Percentiles rank a stretch among this genome's conserved stretches.
phyloP scores from a whole-genome alignment of 768 basidiomycete species.

The Auricularia cornea region DNA sequence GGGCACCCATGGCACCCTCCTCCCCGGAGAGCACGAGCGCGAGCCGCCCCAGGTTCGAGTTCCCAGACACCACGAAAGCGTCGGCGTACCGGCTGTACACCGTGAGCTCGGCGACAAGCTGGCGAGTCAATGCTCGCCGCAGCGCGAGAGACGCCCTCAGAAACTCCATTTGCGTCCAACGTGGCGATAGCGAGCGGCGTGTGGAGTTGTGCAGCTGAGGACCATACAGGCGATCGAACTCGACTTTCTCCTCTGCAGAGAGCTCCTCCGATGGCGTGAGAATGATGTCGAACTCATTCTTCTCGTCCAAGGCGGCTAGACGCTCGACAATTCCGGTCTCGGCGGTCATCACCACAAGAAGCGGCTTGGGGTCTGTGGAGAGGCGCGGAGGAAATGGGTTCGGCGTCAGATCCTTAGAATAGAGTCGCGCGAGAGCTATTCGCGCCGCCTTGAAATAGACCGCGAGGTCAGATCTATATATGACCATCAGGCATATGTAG shows the following conservation, averaged over 20 bases:
- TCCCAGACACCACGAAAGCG: background rate
- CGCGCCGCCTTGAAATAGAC: background rate
- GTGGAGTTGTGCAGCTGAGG: background rate
- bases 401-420: background rate
- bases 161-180: background rate
- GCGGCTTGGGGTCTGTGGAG: background rate
- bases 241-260: background rate
- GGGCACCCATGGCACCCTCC: background rate
- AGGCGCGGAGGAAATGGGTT: background rate
- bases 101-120: background rate
- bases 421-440: background rate
- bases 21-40: background rate
- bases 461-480: background rate
- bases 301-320: background rate
- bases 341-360: background rate
- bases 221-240: background rate
- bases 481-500: background rate
- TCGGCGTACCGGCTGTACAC: background rate
- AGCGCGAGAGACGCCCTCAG: background rate
- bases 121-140: background rate
- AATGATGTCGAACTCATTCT: background rate
- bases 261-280: background rate
- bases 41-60: background rate
- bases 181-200: background rate
- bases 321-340: background rate